Evolutionary conservation across 2,329 filamentous ascomycete genomes (phyloP), one percentile per base, ranked within the genome.

Genomic region (Coleophoma crateriformis): DNA sequence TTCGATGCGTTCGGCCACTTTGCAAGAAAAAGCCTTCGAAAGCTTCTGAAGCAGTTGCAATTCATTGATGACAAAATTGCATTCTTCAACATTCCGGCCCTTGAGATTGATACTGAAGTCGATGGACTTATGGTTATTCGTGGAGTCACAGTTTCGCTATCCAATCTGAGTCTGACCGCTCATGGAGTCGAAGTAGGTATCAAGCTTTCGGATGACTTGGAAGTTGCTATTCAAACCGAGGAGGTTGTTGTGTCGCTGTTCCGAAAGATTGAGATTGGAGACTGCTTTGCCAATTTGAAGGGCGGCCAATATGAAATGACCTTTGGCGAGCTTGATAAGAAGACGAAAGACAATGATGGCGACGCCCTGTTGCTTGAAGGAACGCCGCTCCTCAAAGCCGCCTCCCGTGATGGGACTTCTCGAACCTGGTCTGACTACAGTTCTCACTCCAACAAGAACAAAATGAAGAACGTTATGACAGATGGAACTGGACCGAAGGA

Each of bases 251-350:
- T 79, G 17, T 64, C 63, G 2, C 61, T 80, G 0, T 76, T 79
- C 54, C 64, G 77, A 37, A 64, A 68, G 5, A 74, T 79, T 33
- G 68, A 73, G n/a, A 68, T 79, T 33, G 71, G 71, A 4, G 73
- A 79, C 52, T 73, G 77, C 11, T 79, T 72, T 57, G 73, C 69
- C n/a, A 78, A 77, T 57, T 59, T 78, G 44, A 79, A 79, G 58
- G 75, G 74, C 19, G 73, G 72, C n/a, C 64, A 73, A 52, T 64
- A 59, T 50, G 74, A 78, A 59, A 76, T 77, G 67, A 75, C 69
- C 0, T 76, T 77, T 56, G 70, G 67, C 7, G 60, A 64, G 3
- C 49, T 72, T 15, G 63, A 63, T 19, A 67, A 61, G 48, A 64
- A 62, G 39, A 62, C 60, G 3, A 59, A 64, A 38, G 66, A 72